phyloP scores from a whole-genome alignment of 2,329 filamentous ascomycete species.

The Cercospora beticola region DNA sequence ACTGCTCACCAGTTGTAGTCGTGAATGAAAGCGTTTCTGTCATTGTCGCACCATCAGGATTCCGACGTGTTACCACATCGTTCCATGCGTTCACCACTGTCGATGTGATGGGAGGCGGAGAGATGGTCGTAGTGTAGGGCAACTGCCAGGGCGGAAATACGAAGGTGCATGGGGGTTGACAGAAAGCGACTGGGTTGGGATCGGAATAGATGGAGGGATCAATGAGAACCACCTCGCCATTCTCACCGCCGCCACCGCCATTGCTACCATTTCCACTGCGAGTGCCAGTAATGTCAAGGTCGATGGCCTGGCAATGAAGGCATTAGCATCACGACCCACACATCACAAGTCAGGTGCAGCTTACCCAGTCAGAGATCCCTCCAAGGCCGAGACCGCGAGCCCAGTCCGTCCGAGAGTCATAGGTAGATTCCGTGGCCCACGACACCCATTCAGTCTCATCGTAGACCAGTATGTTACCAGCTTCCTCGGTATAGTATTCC shows the following conservation, averaged over 20 bases:
- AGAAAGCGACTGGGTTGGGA: slow-evolving; percentile 11
- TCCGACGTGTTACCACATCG: not conserved
- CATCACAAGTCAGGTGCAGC: not conserved
- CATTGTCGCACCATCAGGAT: slow-evolving; percentile 1
- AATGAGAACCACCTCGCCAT: slow-evolving; percentile 12
- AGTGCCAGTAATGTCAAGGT: slow-evolving; percentile 23
- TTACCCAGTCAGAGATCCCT: slow-evolving; percentile 40
- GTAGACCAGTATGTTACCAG: slow-evolving; percentile 23
- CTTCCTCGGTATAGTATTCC: slow-evolving; percentile 2
- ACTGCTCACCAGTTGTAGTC: slow-evolving; percentile 5
- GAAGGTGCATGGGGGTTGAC: slow-evolving; percentile 19
- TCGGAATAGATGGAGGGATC: slow-evolving; percentile 16
- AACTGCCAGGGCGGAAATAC: slow-evolving; percentile 18
- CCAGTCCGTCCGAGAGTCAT: slow-evolving; percentile 24
- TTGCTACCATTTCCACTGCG: not conserved
- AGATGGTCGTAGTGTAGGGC: slow-evolving; percentile 17
- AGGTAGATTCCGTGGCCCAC: slow-evolving; percentile 30
- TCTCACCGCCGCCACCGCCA: not conserved
- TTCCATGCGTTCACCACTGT: slow-evolving; percentile 14
- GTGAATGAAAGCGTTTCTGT: slow-evolving; percentile 8
- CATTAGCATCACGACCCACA: not conserved
- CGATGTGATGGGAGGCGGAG: slow-evolving; percentile 14
- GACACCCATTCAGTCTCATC: slow-evolving; percentile 29
- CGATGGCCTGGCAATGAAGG: slow-evolving; percentile 28
- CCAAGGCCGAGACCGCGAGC: slow-evolving; percentile 35